Evolutionary conservation across 1,284 basidiomycete species (phyloP), one percentile per base, ranked within the genome.

Genomic region (Trichosporon sp.): DNA sequence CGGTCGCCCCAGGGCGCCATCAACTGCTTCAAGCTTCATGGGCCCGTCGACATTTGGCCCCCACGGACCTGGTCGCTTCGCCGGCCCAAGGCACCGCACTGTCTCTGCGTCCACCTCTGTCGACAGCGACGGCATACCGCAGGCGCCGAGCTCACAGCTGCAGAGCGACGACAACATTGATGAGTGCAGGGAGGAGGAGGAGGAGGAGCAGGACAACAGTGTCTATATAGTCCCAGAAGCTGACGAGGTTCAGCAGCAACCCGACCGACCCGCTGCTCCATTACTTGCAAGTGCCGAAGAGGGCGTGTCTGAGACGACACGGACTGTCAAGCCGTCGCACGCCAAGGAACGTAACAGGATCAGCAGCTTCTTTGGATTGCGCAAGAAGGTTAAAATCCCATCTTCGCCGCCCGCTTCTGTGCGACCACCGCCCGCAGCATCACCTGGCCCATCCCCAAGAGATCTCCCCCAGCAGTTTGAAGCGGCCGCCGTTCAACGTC

Each of bases 131-230:
- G 76, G 74, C 8, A 37, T 63, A 16, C 59, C 31, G 2, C 59
- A 37, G 16, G 31, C 59, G 6, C 4, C 59, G 2, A 35, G 59
- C 32, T 54, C 51, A 16, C 31, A 37, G 59, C 12, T 63, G 14
- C 59, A 63, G 7, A 35, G 59, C 14, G 59, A 63, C 16, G 59
- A 37, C 32, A 40, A 66, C 46, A 66, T 66, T 19, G 43, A 66
- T 12, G 65, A 66, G 7, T 70, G 7, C 16, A 19, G 59, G 32
- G 59, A 63, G 8, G 59, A 63, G 14, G 74, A 63, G 14, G 74
- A 75, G 12, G 72, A 76, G n/a, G 75, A 76, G 37, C 73, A 69
- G 5, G 66, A 67, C 10, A 71, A 73, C 37, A 75, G 75, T 8
- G 68, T 65, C 16, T 65, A 65, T 11, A 59, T 66, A 8, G 54